These are phyloP conservation scores for Aspergillus diversus DNA, from an alignment of 495 filamentous ascomycete genomes.

Conservation along the genomic window DNA sequence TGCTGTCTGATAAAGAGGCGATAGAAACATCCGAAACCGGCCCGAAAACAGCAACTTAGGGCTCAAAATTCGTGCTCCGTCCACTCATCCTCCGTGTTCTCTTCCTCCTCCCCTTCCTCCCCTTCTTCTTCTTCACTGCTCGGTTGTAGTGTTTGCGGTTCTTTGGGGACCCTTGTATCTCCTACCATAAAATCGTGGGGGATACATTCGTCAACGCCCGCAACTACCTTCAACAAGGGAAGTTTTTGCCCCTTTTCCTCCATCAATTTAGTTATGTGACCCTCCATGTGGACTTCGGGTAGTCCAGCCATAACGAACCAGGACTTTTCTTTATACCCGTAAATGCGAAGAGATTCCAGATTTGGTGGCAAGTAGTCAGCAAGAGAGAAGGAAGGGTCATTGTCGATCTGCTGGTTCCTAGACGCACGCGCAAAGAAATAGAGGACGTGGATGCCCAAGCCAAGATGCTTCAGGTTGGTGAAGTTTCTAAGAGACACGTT, in stretches of 20 bases:
- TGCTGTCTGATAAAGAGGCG: no score
- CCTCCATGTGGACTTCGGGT: background rate
- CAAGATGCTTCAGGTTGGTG: no score
- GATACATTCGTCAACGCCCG: background rate
- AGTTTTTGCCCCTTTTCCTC: background rate
- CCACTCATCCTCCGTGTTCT: no score
- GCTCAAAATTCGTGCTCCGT: no score
- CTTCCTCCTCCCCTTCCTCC: no score
- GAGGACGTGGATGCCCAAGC: background rate
- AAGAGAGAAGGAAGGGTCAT: background rate
- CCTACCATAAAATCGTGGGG: background rate
- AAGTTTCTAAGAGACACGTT: no score
- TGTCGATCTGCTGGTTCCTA: background rate
- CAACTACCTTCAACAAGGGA: background rate
- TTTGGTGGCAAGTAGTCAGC: background rate
- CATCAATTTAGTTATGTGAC: background rate
- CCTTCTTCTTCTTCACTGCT: no score
- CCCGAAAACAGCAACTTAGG: no score
- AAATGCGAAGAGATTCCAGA: slow-evolving; percentile 3
- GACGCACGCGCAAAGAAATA: background rate
- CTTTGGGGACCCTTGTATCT: background rate
- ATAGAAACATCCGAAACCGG: no score
- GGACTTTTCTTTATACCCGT: background rate
- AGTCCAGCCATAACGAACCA: no score
- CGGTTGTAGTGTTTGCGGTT: no score